Percentiles rank a stretch among this genome's conserved stretches.
Evolutionary conservation across 139 green algal genomes (phyloP).

Genomic region (Medakamo hakoo): DNA sequence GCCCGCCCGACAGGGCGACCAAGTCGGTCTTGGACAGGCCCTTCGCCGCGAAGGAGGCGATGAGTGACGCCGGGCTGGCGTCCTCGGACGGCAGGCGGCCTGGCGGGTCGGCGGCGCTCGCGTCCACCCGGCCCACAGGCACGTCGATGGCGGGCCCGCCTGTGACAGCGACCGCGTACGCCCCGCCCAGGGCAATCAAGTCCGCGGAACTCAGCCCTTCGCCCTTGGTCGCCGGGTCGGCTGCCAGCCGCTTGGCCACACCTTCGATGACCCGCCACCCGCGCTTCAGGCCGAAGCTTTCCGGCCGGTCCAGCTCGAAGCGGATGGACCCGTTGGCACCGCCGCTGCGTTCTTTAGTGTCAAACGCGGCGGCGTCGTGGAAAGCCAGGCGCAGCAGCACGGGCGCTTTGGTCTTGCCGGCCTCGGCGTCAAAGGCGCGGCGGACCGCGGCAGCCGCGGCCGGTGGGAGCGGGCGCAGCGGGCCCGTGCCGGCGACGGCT

Average conservation of each 20-base stretch:
- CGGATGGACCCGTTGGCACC: conserved; percentile 67
- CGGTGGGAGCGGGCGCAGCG: neutral
- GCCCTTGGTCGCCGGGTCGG: conserved; percentile 38
- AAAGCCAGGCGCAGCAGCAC: conserved; percentile 68
- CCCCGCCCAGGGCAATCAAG: conserved; percentile 57
- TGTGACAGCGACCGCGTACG: conserved; percentile 39
- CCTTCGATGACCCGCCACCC: conserved; percentile 39
- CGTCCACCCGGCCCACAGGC: conserved; percentile 39
- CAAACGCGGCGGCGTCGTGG: conserved; percentile 70
- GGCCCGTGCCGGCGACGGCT: too few species aligned
- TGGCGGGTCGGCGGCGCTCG: conserved; percentile 33
- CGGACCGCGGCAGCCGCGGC: neutral
- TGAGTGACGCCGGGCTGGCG: conserved; percentile 27
- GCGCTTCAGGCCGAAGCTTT: conserved; percentile 74
- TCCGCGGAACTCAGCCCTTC: conserved; percentile 48
- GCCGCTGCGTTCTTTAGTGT: conserved; percentile 21
- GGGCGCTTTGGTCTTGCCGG: conserved; percentile 26
- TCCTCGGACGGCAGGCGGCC: conserved; percentile 49
- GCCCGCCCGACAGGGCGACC: conserved; percentile 50
- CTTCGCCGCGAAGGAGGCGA: conserved; percentile 45
- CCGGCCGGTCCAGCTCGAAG: conserved; percentile 67
- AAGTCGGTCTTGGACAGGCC: conserved; percentile 45
- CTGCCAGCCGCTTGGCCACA: conserved; percentile 22
- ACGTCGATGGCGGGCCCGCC: conserved; percentile 49
- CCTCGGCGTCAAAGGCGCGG: neutral